Base-by-base conservation (phyloP, 225 moss, liverwort and hornwort genomes). In the Physcomitrium patens region DNA sequence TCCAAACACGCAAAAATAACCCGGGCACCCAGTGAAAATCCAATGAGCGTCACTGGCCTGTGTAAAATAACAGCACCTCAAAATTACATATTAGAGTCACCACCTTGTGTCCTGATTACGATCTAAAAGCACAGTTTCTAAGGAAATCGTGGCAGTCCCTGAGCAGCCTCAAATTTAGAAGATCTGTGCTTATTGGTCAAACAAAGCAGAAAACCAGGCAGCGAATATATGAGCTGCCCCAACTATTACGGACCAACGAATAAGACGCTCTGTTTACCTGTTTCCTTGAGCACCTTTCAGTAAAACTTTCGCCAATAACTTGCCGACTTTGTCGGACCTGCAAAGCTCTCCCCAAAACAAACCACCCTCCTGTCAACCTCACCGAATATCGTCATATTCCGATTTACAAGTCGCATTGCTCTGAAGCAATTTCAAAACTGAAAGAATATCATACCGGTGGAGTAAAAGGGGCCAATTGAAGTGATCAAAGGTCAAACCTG, bases 21-120 rank as follows among this genome's bases (percentile, higher is more conserved):
- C 43, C 97, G 89, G 28, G 97, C 93, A 77, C 97, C 97, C 60
- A 99, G 76, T 45, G 97, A 99, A 72, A 93, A 94, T 67, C 97
- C 97, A 76, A 99, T 86, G 46, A 99, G 91, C 41, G 97, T 99
- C 65, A 99, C 97, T 67, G 97, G 97, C 74, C 97, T 97, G 81
- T 81, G 84, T 76, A 84, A 41, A 73, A 31, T 42, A 46, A 74
- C 19, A 66, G 45, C 71, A 74, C 55, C 45, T n/a, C 58, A 67
- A 63, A 49, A 78, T 73, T 71, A 62, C 57, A 43, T 62, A 19
- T 70, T 12, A 57, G 12, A 61, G 62, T 56, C 56, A 50, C 24
- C 51, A n/a, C 63, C 31, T 31, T 49, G 22, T 26, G n/a, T 60
- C 44, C 17, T 16, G 41, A 56, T 26, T 48, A 17, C 3, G 44